Evolutionary conservation across 768 basidiomycete species (phyloP).

Genomic region (Tulasnella sp.): DNA sequence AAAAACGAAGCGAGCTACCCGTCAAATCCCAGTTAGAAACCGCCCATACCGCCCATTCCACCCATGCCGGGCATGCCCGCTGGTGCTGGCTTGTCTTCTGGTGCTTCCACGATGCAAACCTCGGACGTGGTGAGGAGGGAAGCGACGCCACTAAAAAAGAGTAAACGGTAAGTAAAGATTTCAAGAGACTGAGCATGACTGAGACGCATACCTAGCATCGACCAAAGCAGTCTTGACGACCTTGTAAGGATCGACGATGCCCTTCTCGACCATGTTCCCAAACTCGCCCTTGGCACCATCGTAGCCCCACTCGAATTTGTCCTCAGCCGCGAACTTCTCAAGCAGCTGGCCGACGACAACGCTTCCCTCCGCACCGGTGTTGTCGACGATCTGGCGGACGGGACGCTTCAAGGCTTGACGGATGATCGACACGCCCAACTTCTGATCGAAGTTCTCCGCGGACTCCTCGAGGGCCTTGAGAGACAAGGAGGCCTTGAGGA

Average conservation of each 20-base stretch:
- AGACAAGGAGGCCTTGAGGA: constrained; percentile 56
- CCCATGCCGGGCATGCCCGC: constrained; percentile 43
- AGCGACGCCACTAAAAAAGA: constrained; percentile 58
- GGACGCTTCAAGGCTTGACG: constrained; percentile 75
- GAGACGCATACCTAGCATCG: constrained; percentile 43
- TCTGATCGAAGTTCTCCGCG: constrained; percentile 84
- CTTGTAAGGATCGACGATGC: constrained; percentile 94
- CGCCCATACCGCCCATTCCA: constrained; percentile 38
- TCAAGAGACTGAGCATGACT: neutral
- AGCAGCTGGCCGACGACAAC: constrained; percentile 88
- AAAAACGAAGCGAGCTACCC: neutral
- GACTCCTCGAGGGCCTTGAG: constrained; percentile 55
- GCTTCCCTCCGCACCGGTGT: constrained; percentile 88
- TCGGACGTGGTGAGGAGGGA: constrained; percentile 88
- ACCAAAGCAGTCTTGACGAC: constrained; percentile 63
- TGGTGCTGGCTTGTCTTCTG: constrained; percentile 61
- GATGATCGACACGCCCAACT: constrained; percentile 90
- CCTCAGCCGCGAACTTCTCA: constrained; percentile 50
- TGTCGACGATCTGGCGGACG: constrained; percentile 76
- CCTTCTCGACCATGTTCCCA: constrained; percentile 86
- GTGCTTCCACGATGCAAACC: constrained; percentile 76
- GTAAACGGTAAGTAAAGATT: neutral
- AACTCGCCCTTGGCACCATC: constrained; percentile 89
- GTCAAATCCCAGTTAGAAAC: constrained; percentile 26
- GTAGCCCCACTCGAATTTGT: constrained; percentile 81